A percentile compares a stretch with the other conserved stretches of the same genome.
Conservation (phyloP, 2,329 filamentous ascomycete species). For the Stemphylium lycopersici region DNA sequence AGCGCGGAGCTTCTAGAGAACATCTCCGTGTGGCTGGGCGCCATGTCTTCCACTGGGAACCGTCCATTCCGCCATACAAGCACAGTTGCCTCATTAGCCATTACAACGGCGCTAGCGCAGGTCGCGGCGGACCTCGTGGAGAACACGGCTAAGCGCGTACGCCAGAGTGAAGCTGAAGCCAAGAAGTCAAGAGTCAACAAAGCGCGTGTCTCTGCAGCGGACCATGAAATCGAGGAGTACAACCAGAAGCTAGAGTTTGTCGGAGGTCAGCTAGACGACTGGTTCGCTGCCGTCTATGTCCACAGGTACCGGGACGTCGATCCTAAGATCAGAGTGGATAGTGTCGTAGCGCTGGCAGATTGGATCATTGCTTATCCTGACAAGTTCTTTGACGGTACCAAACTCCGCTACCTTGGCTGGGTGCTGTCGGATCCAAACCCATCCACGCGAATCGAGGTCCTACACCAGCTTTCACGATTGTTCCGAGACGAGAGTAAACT, state of each 20-base stretch:
- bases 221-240: conserved; percentile 73
- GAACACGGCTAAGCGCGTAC: conserved; percentile 74
- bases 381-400: conserved; percentile 87
- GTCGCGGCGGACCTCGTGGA: conserved; percentile 74
- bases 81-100: conserved; percentile 80
- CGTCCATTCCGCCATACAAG: conserved; percentile 94
- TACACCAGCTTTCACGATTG: conserved; percentile 80
- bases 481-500: conserved; percentile 83
- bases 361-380: conserved; percentile 89
- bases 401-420: conserved; percentile 94
- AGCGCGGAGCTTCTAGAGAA: conserved; percentile 83
- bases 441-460: conserved; percentile 79
- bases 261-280: conserved; percentile 77
- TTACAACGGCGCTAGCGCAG: conserved; percentile 77
- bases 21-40: conserved; percentile 84
- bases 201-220: conserved; percentile 73
- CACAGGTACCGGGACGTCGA: conserved; percentile 96
- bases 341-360: conserved; percentile 80
- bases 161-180: conserved; percentile 79
- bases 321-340: conserved; percentile 84
- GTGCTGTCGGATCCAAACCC: conserved; percentile 82
- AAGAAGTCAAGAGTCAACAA: conserved; percentile 79
- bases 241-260: conserved; percentile 72
- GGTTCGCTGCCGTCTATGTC: conserved; percentile 91
- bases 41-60: conserved; percentile 86